Evolutionary conservation across 345 rosid species (phyloP), one percentile per base, ranked within the genome.

Genomic region (Gynandropsis gynandra): DNA sequence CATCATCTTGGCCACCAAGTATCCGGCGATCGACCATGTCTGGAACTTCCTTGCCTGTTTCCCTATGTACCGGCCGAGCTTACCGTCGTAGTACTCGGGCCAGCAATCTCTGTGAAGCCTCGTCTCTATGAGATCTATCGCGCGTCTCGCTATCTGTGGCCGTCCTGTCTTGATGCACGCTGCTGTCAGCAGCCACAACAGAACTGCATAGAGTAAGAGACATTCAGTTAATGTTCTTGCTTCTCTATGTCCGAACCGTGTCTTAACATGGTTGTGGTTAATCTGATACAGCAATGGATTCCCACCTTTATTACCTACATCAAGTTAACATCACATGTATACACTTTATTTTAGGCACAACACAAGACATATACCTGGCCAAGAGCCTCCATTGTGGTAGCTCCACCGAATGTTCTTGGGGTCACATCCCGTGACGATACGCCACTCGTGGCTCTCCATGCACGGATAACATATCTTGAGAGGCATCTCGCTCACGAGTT

Each of bases 71-170:
- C 90, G 63, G 4, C 90, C 90, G 0, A 72, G 75, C 68, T 70
- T 82, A 8, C 89, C 89, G n/a, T 81, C 89, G 16, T 81, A 81
- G 62, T 81, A 81, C 62, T 81, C 89, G 4, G 90, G 90, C 87
- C 87, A 82, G 46, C 87, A 45, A 63, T 82, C 90, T 66, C 77
- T 80, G 50, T 72, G 76, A 19, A 83, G 68, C 40, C 90, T 83
- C 2, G 72, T 42, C 76, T 83, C 90, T 0, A 73, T 78, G 7
- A 77, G 84, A 63, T 83, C 90, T 41, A 83, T 61, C 0, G 79
- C 79, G 3, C 77, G 66, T 65, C 84, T 83, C 1, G 90, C 90
- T 4, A 80, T 83, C 63, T 77, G 90, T 4, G 90, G 90, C 31
- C 90, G 63, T 16, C 90, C 90, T n/a, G 84, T 77, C 62, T 82